Evolutionary conservation across 2,329 filamentous ascomycete species (phyloP), one percentile per base, ranked within the genome.

Genomic region (Exophiala oligosperma): DNA sequence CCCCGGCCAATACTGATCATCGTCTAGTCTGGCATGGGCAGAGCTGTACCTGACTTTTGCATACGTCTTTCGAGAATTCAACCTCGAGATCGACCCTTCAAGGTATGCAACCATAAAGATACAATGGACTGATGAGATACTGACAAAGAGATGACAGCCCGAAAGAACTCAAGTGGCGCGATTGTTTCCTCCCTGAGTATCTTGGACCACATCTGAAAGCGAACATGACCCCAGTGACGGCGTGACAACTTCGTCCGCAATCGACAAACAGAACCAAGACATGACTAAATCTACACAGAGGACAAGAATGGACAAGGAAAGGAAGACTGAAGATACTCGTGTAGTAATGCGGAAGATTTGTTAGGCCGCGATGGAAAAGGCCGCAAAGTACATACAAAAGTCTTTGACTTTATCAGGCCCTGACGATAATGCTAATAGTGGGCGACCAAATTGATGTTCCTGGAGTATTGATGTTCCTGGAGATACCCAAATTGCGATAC

Each of bases 21-120:
- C 37, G 3, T 54, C n/a, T n/a, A 63, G 61, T 52, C 43, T 63
- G 6, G 61, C 61, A 4, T 61, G 54, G 58, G 51, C 54, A 23
- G 61, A 61, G 48, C 55, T 63, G 9, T 52, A 55, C 46, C 52
- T 63, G 46, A 56, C 17, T 26, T 62, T 59, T 57, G 56, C 52
- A 26, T 49, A 48, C 26, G 47, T 60, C 38, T 60, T 35, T 32
- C 58, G 55, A 29, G 46, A 58, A 38, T 58, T 58, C 32, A 32
- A 58, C n/a, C 6, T 56, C 29, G 40, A 11, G n/a, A 40, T 49
- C 3, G 49, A 46, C 24, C 21, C 38, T 28, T 46, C 37, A 3
- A 56, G 53, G 54, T 53, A 49, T n/a, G 40, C 12, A 43, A 43
- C 21, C 4, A n/a, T 17, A 23, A 5, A 11, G 21, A 9, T 14